Percentiles rank a stretch among this genome's conserved stretches.
Conservation (phyloP, 2,329 filamentous ascomycete species). For the Rhexocercosporidium sp. region DNA sequence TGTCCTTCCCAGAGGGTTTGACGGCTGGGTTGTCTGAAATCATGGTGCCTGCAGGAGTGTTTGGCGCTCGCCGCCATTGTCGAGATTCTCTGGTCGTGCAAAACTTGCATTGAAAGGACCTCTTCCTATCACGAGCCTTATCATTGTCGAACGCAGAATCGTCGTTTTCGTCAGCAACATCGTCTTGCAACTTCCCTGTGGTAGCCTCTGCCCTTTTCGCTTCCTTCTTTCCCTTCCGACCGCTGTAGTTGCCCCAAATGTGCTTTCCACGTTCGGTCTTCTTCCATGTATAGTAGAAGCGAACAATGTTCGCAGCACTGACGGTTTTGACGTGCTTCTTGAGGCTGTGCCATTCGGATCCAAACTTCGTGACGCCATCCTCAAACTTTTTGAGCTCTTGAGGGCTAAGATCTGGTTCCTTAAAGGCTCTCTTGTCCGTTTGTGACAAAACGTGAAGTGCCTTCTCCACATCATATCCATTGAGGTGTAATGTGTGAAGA, state of each 20-base stretch:
- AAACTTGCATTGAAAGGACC: slow-evolving; percentile 92
- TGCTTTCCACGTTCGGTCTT: slow-evolving; percentile 85
- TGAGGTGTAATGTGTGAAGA: slow-evolving; percentile 71
- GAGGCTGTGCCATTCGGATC: slow-evolving; percentile 85
- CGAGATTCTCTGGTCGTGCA: slow-evolving; percentile 80
- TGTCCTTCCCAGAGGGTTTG: slow-evolving; percentile 73
- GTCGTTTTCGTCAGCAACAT: slow-evolving; percentile 89
- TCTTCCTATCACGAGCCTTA: slow-evolving; percentile 78
- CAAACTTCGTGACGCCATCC: slow-evolving; percentile 86
- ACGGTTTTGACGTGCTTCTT: slow-evolving; percentile 86
- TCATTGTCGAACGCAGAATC: slow-evolving; percentile 94
- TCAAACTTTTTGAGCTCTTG: slow-evolving; percentile 90
- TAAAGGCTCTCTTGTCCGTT: slow-evolving; percentile 73
- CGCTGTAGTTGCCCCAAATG: slow-evolving; percentile 88
- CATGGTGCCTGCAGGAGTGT: slow-evolving; percentile 71
- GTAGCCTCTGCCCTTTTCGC: slow-evolving; percentile 74
- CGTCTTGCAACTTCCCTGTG: slow-evolving; percentile 80
- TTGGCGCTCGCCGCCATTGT: slow-evolving; percentile 91
- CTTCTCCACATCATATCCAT: slow-evolving; percentile 72
- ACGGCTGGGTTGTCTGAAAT: slow-evolving; percentile 67
- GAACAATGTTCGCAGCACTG: slow-evolving; percentile 79
- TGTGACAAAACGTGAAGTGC: slow-evolving; percentile 74
- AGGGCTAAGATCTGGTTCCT: slow-evolving; percentile 80
- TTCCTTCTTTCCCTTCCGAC: slow-evolving; percentile 89
- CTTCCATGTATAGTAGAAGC: slow-evolving; percentile 98